Evolutionary conservation across 2,329 filamentous ascomycete genomes (phyloP).

Genomic region (Cercospora janseana): DNA sequence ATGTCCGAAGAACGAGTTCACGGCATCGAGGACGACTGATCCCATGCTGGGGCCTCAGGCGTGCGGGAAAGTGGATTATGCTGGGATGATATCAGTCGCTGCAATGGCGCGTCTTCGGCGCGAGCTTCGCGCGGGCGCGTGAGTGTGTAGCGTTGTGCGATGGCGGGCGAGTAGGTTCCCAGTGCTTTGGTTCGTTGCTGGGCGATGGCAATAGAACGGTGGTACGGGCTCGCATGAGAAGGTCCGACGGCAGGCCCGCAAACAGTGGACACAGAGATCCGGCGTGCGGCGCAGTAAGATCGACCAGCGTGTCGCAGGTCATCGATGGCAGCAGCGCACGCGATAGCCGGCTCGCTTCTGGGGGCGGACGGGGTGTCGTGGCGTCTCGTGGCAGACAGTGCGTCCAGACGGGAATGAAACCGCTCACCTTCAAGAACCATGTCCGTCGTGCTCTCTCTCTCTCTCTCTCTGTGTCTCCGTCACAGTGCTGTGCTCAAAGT

Average conservation of each 20-base stretch:
- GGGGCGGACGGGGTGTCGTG: not conserved
- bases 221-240: too few species aligned
- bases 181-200: not conserved
- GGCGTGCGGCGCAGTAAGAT: not conserved
- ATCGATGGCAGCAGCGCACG: not conserved
- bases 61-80: conserved; percentile 10
- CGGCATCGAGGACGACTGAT: conserved; percentile 66
- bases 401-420: conserved; percentile 11
- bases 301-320: conserved; percentile 2
- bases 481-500: conserved; percentile 44
- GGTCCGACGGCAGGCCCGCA: too few species aligned
- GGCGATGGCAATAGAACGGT: not conserved
- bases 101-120: not conserved
- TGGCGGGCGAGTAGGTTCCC: too few species aligned
- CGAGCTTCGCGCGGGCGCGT: not conserved
- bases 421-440: conserved; percentile 3
- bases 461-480: too few species aligned
- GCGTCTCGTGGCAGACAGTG: not conserved
- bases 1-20: conserved; percentile 59
- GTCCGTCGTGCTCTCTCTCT: conserved; percentile 9
- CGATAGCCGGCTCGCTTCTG: too few species aligned
- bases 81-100: conserved; percentile 23
- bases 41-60: conserved; percentile 53
- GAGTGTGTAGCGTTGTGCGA: not conserved
- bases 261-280: too few species aligned